Base-by-base conservation (phyloP, 805 yeast genomes). In the Grigorovia yakushimaensis region DNA sequence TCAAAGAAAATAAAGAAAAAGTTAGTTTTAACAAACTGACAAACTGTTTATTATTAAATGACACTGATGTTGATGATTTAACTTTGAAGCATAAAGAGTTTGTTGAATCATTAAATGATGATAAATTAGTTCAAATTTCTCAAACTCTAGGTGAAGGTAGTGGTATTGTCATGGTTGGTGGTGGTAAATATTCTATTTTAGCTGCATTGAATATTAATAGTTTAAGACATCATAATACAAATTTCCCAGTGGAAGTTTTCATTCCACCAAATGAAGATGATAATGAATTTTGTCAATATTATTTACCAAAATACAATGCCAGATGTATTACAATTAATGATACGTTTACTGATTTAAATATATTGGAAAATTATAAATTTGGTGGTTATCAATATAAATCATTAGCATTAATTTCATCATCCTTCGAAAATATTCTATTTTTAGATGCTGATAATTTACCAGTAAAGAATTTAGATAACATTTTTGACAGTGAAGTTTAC, bases 381-480 rank as follows among this genome's bases (percentile, higher is more conserved):
- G 39, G 41, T 30, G 47, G 47, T 4, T 45, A 20, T 33, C 47
- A 45, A 53, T 76, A 73, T 58, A 85, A 85, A 62, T 73, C 81
- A 0, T 68, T 85, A 49, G 87, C 95, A 0, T 58, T 87, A 37
- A 66, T 86, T 49, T 79, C 82, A n/a, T 84, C 94, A 0, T 73
- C 81, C 39, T 87, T 86, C 61, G 82, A 84, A 52, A 78, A 83
- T 56, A 80, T 83, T 10, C 69, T 85, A 53, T 67, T 85, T 42
- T 65, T 85, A 56, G 96, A 87, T 59, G 78, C 89, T 38, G 95
- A 86, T 62, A 80, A 83, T 53, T 73, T 81, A 50, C 88, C 94
- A 0, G 76, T 82, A 2, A 73, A 72, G 55, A 73, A 80, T 11
- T 82, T 91, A 2, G 84, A 80, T 53, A 60, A 63, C 18, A 59